These are phyloP conservation scores for Herpotrichia juniperi DNA, from an alignment of 2,329 filamentous ascomycete species.

Conservation along the genomic window DNA sequence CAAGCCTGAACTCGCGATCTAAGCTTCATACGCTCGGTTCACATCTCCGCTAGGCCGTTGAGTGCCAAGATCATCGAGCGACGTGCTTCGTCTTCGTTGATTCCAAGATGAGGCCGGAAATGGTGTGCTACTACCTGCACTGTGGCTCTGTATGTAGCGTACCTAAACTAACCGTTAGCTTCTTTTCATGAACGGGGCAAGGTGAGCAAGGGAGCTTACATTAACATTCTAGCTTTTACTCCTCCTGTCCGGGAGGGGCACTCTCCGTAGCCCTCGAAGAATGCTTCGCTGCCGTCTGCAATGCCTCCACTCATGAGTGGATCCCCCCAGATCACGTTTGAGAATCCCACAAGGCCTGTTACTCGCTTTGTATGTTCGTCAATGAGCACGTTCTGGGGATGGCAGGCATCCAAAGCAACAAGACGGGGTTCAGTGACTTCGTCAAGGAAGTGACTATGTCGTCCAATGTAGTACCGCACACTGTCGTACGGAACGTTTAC, in stretches of 20 bases:
- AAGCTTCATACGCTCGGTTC: conserved; percentile 7
- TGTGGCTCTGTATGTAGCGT: conserved; percentile 51
- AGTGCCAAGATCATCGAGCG: conserved; percentile 48
- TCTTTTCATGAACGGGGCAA: background rate
- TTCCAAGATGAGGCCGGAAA: conserved; percentile 49
- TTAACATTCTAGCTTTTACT: conserved; percentile 45
- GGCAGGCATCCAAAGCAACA: conserved; percentile 57
- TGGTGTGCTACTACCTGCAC: conserved; percentile 51
- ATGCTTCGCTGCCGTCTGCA: conserved; percentile 44
- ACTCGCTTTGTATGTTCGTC: conserved; percentile 56
- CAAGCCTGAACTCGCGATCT: background rate
- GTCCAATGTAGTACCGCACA: conserved; percentile 57
- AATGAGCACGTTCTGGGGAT: conserved; percentile 58
- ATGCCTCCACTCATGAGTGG: conserved; percentile 58
- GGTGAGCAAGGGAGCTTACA: conserved; percentile 41
- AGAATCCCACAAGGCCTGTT: conserved; percentile 59
- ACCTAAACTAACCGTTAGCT: conserved; percentile 38
- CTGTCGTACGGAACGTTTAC: conserved; percentile 62
- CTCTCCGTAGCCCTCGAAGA: conserved; percentile 51
- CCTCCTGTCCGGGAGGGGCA: conserved; percentile 37
- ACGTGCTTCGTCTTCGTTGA: conserved; percentile 51
- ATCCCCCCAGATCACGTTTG: conserved; percentile 63
- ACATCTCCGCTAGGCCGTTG: conserved; percentile 41
- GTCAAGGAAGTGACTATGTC: conserved; percentile 54
- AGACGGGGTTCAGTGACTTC: conserved; percentile 58